A percentile compares a stretch with the other conserved stretches of the same genome.
phyloP scores from a whole-genome alignment of 495 filamentous ascomycete genomes.

The Podospora anserina region DNA sequence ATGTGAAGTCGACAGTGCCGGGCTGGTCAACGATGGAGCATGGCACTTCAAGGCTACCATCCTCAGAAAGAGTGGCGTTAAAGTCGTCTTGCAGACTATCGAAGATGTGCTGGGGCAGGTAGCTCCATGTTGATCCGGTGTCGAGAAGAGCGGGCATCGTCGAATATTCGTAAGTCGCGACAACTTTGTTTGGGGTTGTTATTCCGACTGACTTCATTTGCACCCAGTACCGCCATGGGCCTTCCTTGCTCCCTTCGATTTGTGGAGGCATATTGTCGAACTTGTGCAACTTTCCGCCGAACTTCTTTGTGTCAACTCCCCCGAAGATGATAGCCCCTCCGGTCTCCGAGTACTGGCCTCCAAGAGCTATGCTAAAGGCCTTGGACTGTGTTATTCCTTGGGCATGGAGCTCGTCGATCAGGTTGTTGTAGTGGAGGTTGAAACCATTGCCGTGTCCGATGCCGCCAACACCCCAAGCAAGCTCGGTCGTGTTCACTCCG shows the following conservation, averaged over 20 bases:
- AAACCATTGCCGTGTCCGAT: conserved; percentile 35
- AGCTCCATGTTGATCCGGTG: conserved; percentile 76
- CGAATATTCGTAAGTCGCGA: conserved; percentile 45
- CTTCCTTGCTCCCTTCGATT: conserved; percentile 24
- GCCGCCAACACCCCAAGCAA: conserved; percentile 39
- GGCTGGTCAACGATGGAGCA: conserved; percentile 60
- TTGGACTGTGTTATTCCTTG: conserved; percentile 40
- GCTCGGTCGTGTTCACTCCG: conserved; percentile 31
- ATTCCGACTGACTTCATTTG: conserved; percentile 56
- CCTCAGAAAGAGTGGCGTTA: conserved; percentile 47
- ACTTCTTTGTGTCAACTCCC: conserved; percentile 81
- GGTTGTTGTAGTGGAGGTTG: conserved; percentile 37
- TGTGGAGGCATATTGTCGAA: conserved; percentile 54
- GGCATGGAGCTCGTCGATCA: conserved; percentile 36
- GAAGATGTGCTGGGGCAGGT: conserved; percentile 66
- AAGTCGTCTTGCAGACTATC: conserved; percentile 59
- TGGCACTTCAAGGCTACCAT: conserved; percentile 54
- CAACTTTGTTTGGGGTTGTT: conserved; percentile 42
- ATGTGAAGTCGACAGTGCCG: conserved; percentile 65
- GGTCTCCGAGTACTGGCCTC: conserved; percentile 36
- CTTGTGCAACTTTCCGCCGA: conserved; percentile 65
- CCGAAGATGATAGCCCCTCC: conserved; percentile 79
- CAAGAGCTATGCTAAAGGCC: conserved; percentile 42
- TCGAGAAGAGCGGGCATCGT: conserved; percentile 69
- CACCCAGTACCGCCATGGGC: conserved; percentile 44